Evolutionary conservation across 768 basidiomycete genomes (phyloP), one percentile per base, ranked within the genome.

Genomic region (Boletus vermiculosoides): DNA sequence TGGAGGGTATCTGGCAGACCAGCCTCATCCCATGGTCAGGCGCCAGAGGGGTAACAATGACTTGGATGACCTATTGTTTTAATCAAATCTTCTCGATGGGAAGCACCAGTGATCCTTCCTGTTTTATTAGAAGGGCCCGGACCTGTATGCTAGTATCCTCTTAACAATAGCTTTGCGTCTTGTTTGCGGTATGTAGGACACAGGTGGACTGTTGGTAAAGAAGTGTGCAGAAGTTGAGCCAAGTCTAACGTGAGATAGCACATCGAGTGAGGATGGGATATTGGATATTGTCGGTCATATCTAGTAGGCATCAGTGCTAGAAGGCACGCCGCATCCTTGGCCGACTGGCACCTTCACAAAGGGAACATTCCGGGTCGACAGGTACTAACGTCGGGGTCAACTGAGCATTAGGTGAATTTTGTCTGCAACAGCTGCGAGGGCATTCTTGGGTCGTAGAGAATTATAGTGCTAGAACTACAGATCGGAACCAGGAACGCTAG

Each of bases 381-480:
- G 12, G n/a, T 18, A 5, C 36, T 15, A 20, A 42, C 34, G 22
- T 39, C 31, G 11, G 28, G 12, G 18, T 73, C 57, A 74, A 45
- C 64, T 60, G 48, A 73, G 66, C 18, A 74, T 66, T 1, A 59
- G 45, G 18, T 73, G 70, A 16, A 73, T 67, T 55, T 60, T 73
- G 40, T 67, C 73, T 42, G 72, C 64, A 20, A 74, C 63, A 45
- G 66, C 58, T 18, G 48, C 52, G 18, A 73, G 37, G 36, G 67
- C 30, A 30, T 58, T 71, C 60, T 77, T 84, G 5, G 88, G 89
- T 31, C 88, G 78, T 52, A 94, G 69, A 6, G 92, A 94, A 70
- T 94, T 94, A 68, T 94, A 94, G 70, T 94, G 92, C 92, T 94
- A 68, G 13, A 46, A 45, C 34, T 34, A 34, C 25, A 22, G 31